These are phyloP conservation scores for Aspergillus awamori DNA, from an alignment of 2,329 filamentous ascomycete species.

Conservation along the genomic window DNA sequence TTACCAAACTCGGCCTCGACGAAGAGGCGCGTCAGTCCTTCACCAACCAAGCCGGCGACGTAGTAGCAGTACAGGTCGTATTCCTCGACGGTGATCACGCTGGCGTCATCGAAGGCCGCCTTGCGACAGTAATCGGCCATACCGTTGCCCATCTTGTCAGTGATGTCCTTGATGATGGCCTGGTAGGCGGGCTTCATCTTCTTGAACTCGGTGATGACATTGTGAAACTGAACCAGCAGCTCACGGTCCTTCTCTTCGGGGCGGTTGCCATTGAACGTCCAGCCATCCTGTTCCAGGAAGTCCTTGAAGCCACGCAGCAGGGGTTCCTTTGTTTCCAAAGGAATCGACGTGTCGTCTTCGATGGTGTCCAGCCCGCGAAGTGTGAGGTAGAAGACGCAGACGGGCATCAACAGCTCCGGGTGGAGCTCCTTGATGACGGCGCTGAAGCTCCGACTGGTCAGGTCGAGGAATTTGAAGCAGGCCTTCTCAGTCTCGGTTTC, in stretches of 20 bases:
- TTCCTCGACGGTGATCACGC: constrained; percentile 79
- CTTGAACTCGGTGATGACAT: constrained; percentile 82
- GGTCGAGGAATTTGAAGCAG: constrained; percentile 83
- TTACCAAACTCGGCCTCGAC: constrained; percentile 86
- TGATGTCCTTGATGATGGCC: constrained; percentile 88
- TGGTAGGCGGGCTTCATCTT: constrained; percentile 83
- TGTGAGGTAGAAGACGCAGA: constrained; percentile 89
- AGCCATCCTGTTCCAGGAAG: constrained; percentile 78
- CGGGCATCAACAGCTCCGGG: constrained; percentile 85
- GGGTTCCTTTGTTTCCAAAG: constrained; percentile 79
- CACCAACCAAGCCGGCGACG: constrained; percentile 96
- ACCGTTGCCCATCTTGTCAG: constrained; percentile 92
- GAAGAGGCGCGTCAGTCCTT: constrained; percentile 87
- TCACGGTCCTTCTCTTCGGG: constrained; percentile 93
- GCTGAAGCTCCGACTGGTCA: constrained; percentile 91
- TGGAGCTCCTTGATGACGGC: constrained; percentile 95
- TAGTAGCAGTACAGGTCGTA: constrained; percentile 99
- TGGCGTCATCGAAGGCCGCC: constrained; percentile 75
- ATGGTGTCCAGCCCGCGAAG: constrained; percentile 95
- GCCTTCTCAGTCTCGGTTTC: constrained; percentile 73
- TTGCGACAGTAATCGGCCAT: constrained; percentile 96
- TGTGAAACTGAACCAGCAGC: constrained; percentile 87
- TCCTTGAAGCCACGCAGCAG: constrained; percentile 80
- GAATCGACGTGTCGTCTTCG: constrained; percentile 96
- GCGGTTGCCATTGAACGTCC: constrained; percentile 84